Evolutionary conservation across 805 yeast genomes (phyloP).

Genomic region (Ascoidea rubescens): DNA sequence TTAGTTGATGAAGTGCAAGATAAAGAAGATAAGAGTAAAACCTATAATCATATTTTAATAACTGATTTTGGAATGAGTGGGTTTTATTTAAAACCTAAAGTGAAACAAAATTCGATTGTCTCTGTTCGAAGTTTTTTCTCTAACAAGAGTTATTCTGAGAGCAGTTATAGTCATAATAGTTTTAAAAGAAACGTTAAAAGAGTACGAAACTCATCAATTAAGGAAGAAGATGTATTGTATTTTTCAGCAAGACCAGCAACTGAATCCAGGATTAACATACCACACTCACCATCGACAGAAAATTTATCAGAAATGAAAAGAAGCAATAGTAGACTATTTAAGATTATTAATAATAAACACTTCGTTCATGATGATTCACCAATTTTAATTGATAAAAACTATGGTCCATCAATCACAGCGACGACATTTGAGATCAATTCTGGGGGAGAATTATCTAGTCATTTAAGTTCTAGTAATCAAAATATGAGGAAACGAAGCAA

Average conservation of each 20-base stretch:
- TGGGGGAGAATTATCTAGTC: no score
- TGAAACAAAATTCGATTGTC: conserved; percentile 5
- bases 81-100: conserved; percentile 8
- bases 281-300: conserved; percentile 20
- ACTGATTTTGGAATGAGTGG: conserved; percentile 88
- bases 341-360: conserved; percentile 15
- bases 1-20: conserved; percentile 31
- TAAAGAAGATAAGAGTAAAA: conserved; percentile 8
- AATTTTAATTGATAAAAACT: conserved; percentile 15
- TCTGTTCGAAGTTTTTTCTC: conserved; percentile 7
- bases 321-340: conserved; percentile 10
- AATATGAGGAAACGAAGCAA: not conserved
- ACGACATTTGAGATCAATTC: conserved; percentile 6
- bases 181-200: not conserved
- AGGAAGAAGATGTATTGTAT: not conserved
- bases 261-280: conserved; percentile 18
- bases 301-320: conserved; percentile 3
- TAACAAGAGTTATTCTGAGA: not conserved
- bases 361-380: conserved; percentile 21
- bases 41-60: conserved; percentile 29
- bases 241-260: conserved; percentile 1
- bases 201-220: not conserved
- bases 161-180: not conserved
- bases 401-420: conserved; percentile 18
- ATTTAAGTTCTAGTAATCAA: no score